Base-by-base conservation (phyloP, 805 yeast species). In the Sungouiozyma intestinalis region DNA sequence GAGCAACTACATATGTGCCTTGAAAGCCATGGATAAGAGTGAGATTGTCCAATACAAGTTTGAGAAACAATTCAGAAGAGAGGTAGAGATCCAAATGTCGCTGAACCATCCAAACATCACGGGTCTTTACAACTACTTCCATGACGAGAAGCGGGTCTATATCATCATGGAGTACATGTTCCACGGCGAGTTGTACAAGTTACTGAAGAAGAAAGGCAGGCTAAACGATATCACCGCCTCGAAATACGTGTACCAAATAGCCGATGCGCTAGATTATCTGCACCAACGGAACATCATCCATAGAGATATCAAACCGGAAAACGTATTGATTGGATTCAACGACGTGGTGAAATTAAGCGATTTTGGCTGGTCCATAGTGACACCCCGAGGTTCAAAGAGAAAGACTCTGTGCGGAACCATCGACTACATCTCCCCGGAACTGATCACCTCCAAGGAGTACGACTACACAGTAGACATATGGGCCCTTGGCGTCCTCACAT, bases 351-450 rank as follows among this genome's bases (percentile, higher is more conserved):
- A 88, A 58, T 71, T 90, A 33, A 81, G 95, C 16, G 98, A 90
- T 63, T 90, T 92, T 59, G 98, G 98, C 13, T 90, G 97, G 97
- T 82, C 94, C 43, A 90, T 88, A 2, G 48, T 53, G 6, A 78
- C 77, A 50, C 72, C 83, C 0, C 76, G 77, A 1, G 64, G 73
- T 0, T 64, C 69, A 0, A 73, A 75, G 47, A 67, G 96, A 53
- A 70, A 77, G 14, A 90, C 97, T 0, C 74, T 92, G 67, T 92
- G 97, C 63, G 97, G 98, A 0, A 92, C 98, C 0, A 67, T 90
- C 34, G 97, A 92, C 62, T 90, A 90, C 53, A 64, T 92, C 14
- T 94, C 97, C 0, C 98, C 98, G 6, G 98, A 90, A 63, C 80
- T 92, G 83, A 85, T 90, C 5, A 92, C 82, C 47, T 79, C 84